These are phyloP conservation scores for Pythium grandisporangium DNA, from an alignment of 352 stramenopile species.

Conservation along the genomic window DNA sequence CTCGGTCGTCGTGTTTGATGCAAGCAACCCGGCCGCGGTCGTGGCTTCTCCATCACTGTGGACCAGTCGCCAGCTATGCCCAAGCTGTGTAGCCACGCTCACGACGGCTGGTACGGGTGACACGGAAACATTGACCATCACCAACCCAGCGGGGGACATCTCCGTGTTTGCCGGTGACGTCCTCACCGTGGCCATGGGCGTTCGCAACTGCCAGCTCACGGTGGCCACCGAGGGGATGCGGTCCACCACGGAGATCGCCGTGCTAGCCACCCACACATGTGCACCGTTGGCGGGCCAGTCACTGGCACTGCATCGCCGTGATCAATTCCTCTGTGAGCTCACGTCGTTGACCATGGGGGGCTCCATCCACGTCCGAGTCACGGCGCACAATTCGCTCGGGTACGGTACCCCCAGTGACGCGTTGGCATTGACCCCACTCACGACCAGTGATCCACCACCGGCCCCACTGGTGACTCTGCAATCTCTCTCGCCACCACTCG, in stretches of 20 bases:
- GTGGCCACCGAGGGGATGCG: conserved; percentile 21
- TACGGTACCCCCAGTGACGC: conserved; percentile 70
- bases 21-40: too few relatives aligned
- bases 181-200: conserved; percentile 40
- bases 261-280: conserved; percentile 36
- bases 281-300: conserved; percentile 24
- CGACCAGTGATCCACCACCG: conserved; percentile 83
- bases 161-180: conserved; percentile 22
- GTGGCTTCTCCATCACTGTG: conserved; percentile 44
- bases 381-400: conserved; percentile 88
- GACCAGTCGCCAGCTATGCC: conserved; percentile 25
- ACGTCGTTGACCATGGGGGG: conserved; percentile 81
- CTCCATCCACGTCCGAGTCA: conserved; percentile 84
- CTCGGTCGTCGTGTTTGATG: conserved; percentile 31
- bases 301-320: conserved; percentile 37
- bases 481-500: too few relatives aligned
- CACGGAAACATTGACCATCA: conserved; percentile 15
- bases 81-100: conserved; percentile 39
- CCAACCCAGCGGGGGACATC: conserved; percentile 18
- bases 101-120: conserved; percentile 15
- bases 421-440: conserved; percentile 73
- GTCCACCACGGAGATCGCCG: conserved; percentile 18
- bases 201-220: conserved; percentile 38
- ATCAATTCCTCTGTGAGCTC: conserved; percentile 70
- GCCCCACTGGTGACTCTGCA: conserved; percentile 48